A percentile compares a stretch with the other conserved stretches of the same genome.
Conservation (phyloP, 177 flowering plant genomes). For the Telopea speciosissima region DNA sequence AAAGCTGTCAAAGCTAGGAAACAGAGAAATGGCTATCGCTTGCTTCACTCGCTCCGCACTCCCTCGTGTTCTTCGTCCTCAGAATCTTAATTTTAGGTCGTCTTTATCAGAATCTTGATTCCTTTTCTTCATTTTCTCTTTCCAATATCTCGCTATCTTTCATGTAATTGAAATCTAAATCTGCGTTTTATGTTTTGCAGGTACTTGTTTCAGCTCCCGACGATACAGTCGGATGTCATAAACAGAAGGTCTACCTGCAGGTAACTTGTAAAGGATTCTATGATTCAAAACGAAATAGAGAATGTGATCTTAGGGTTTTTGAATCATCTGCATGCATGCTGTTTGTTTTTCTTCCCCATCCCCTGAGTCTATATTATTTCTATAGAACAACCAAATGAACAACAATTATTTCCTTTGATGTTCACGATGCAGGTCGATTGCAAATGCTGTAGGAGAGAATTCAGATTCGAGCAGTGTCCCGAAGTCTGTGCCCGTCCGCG, state of each 20-base stretch:
- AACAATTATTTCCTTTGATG: neutral
- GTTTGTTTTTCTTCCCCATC: neutral
- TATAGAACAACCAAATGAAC: neutral
- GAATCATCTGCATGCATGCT: neutral
- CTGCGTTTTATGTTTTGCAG: slow-evolving; percentile 1
- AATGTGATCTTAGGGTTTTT: neutral
- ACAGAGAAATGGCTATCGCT: slow-evolving; percentile 3
- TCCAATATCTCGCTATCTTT: neutral
- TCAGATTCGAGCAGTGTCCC: slow-evolving; percentile 31
- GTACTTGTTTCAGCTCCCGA: slow-evolving; percentile 5
- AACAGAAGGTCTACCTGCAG: slow-evolving; percentile 13
- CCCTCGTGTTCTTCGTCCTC: slow-evolving; percentile 9
- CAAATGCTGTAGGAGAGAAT: slow-evolving; percentile 8
- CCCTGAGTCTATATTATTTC: too few relatives aligned
- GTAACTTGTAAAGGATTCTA: slow-evolving; percentile 15
- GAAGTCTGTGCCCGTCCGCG: slow-evolving; percentile 79
- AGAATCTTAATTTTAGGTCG: slow-evolving; percentile 7
- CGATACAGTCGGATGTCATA: neutral
- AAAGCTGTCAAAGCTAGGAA: neutral
- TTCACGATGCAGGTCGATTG: slow-evolving; percentile 1
- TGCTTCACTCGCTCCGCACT: neutral
- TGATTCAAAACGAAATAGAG: neutral
- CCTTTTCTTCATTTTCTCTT: neutral
- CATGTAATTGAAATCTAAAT: neutral
- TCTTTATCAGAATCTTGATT: neutral